phyloP scores from a whole-genome alignment of 1,284 basidiomycete species.

The Sporisorium reilianum region DNA sequence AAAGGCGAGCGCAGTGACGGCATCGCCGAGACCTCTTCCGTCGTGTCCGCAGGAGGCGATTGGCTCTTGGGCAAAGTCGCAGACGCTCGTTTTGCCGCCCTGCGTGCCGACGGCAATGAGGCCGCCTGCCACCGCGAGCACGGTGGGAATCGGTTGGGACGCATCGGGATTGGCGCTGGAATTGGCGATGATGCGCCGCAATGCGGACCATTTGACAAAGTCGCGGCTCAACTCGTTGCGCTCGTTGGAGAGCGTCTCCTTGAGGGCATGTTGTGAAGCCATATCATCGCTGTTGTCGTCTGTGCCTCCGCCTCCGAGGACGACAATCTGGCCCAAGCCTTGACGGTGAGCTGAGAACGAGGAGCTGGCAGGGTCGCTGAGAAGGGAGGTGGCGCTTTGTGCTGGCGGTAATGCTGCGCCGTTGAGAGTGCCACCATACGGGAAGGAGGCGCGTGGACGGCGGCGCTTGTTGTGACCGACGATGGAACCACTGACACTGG shows the following conservation, averaged over 20 bases:
- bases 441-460: constrained; percentile 34
- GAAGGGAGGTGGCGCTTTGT: constrained; percentile 29
- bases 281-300: constrained; percentile 1
- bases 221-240: constrained; percentile 72
- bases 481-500: constrained; percentile 40
- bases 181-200: constrained; percentile 75
- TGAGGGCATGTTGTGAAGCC: constrained; percentile 11
- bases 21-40: constrained; percentile 68
- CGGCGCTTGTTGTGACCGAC: constrained; percentile 20
- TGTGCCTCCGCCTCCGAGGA: constrained; percentile 13
- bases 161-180: constrained; percentile 75
- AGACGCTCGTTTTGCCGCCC: constrained; percentile 82
- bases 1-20: constrained; percentile 89
- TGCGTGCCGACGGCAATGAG: constrained; percentile 90
- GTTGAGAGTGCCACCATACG: constrained; percentile 31
- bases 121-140: constrained; percentile 82
- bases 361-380: constrained; percentile 31
- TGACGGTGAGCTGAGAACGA: constrained; percentile 14
- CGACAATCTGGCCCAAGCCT: background rate
- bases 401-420: constrained; percentile 19
- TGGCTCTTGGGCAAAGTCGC: constrained; percentile 83
- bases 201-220: constrained; percentile 82
- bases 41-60: constrained; percentile 52
- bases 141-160: constrained; percentile 77
- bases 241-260: constrained; percentile 43